Base-by-base conservation (phyloP, 2,329 filamentous ascomycete genomes). In the Verticillium dahliae region DNA sequence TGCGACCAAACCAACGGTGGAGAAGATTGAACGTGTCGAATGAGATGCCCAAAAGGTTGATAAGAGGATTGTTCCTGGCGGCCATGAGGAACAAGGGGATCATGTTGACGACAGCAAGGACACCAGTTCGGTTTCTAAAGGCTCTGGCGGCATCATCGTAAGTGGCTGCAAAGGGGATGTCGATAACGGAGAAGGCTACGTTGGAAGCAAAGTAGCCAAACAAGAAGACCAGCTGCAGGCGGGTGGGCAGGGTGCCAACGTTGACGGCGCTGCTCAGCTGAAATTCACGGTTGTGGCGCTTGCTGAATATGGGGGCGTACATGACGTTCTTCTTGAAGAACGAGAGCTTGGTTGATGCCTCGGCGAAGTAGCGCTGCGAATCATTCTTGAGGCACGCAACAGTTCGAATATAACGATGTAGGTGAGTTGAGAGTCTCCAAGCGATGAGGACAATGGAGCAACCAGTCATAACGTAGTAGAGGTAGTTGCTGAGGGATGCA, bases 21-120 rank as follows among this genome's bases (percentile, higher is more conserved):
- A 93, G 80, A 64, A 94, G 76, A 76, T 93, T 94, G 80, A 90
- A 92, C 1, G 89, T 91, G 73, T 94, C 90, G 73, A 92, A 94
- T 4, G 88, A 90, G 65, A 93, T 86, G 64, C 86, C 86, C 60
- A 91, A 80, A 66, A 90, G 78, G 63, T 80, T 80, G 70, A 93
- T 91, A 66, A 94, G 79, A 27, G 89, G 89, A 75, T 93, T 93
- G 77, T 92, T 93, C 68, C 90, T 83, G 52, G 88, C 87, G 56
- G 89, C 88, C 72, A 92, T 80, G 58, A 92, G 73, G 74, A 92
- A 90, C 4, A 93, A 78, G 1, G 90, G 90, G 56, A 87, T 77
- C 90, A 93, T 90, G 78, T 94, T 94, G 72, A 91, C 84, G 52
- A 87, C 84, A 6, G 89, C 76, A 64, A 94, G 79, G 56, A 88